Conservation (phyloP, 768 basidiomycete genomes). For the Leccinum subgranulosum region DNA sequence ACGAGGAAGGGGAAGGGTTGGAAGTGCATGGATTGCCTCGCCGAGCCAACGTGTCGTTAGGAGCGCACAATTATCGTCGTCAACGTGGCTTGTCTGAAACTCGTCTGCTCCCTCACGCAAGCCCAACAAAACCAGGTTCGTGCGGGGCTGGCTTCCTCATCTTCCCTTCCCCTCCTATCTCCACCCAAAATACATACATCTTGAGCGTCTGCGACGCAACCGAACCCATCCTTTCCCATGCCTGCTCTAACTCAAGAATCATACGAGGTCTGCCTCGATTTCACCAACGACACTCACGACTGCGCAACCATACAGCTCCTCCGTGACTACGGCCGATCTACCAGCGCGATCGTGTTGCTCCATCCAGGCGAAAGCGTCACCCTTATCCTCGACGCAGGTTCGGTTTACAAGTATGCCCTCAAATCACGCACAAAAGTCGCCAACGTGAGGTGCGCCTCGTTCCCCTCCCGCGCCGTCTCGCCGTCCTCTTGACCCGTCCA, state of each 20-base stretch:
- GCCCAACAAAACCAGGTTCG: constrained; percentile 31
- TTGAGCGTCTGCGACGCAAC: constrained; percentile 33
- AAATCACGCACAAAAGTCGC: constrained; percentile 64
- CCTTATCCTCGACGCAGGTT: constrained; percentile 66
- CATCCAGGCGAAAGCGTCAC: constrained; percentile 63
- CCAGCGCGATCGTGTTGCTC: constrained; percentile 53
- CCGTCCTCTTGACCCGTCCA: constrained; percentile 1
- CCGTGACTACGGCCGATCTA: constrained; percentile 58
- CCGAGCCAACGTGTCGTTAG: constrained; percentile 31
- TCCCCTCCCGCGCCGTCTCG: background rate
- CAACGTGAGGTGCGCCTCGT: constrained; percentile 57
- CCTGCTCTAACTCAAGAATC: constrained; percentile 50
- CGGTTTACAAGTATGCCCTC: constrained; percentile 65
- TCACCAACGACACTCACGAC: constrained; percentile 68
- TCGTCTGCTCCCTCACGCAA: constrained; percentile 29
- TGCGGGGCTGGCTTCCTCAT: constrained; percentile 24
- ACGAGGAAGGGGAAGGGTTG: constrained; percentile 33
- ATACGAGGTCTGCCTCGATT: constrained; percentile 66
- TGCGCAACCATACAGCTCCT: constrained; percentile 61
- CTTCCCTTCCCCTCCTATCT: constrained; percentile 14
- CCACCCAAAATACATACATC: constrained; percentile 12
- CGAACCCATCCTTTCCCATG: constrained; percentile 37
- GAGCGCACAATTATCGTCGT: constrained; percentile 27
- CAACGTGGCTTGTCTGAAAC: constrained; percentile 28
- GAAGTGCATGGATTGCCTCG: constrained; percentile 16